phyloP scores from a whole-genome alignment of 192 early-diverging fungal species.

The Chytriomyces sp. region DNA sequence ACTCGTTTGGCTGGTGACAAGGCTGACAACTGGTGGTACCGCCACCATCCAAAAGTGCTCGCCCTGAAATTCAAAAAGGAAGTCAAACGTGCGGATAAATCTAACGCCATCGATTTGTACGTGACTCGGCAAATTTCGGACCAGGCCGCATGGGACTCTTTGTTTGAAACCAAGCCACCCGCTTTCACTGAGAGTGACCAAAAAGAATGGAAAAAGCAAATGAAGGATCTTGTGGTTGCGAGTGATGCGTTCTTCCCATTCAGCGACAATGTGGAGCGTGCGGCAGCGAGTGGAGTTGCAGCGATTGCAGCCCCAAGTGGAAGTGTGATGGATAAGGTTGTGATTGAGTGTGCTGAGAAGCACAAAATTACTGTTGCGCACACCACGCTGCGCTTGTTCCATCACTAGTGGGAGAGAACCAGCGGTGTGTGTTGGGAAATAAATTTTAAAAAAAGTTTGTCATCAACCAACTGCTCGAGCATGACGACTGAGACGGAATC shows the following conservation, averaged over 20 bases:
- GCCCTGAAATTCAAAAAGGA: slow-evolving; percentile 83
- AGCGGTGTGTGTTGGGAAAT: too few species aligned
- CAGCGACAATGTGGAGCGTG: slow-evolving; percentile 92
- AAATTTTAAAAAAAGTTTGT: neutral
- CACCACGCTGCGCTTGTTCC: slow-evolving; percentile 92
- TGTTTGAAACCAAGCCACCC: slow-evolving; percentile 70
- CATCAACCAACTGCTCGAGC: neutral
- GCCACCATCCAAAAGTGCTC: slow-evolving; percentile 95
- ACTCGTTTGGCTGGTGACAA: slow-evolving; percentile 98
- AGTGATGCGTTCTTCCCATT: slow-evolving; percentile 99
- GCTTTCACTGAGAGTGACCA: slow-evolving; percentile 82
- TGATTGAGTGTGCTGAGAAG: slow-evolving; percentile 81
- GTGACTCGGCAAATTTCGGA: slow-evolving; percentile 91
- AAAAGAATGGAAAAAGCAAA: slow-evolving; percentile 70
- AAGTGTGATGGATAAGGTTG: slow-evolving; percentile 84
- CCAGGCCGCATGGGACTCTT: slow-evolving; percentile 74
- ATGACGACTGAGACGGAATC: too few species aligned
- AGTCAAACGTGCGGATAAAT: slow-evolving; percentile 92
- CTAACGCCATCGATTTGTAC: slow-evolving; percentile 96
- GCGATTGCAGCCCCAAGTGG: slow-evolving; percentile 92
- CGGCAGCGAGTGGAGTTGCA: slow-evolving; percentile 79
- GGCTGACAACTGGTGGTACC: slow-evolving; percentile 98
- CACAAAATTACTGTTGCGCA: slow-evolving; percentile 84
- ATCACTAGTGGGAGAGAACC: slow-evolving; percentile 68
- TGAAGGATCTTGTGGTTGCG: slow-evolving; percentile 79